Base-by-base conservation (phyloP, 441 rosid genomes). In the Bocquillonia castaneifolia region DNA sequence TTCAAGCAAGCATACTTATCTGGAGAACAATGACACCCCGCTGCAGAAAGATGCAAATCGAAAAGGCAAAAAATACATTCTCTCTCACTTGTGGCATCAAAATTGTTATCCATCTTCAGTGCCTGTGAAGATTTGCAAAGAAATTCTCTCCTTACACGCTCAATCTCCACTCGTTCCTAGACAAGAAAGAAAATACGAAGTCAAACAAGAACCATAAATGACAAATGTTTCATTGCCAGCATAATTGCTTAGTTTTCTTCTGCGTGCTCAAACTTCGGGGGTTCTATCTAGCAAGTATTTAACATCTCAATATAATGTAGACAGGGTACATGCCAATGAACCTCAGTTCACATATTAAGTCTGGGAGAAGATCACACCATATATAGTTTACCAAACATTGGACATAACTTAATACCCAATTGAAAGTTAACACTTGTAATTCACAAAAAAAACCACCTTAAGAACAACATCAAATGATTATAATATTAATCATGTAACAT, bases 11-110 rank as follows among this genome's bases (percentile, higher is more conserved):
- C 85, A 74, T 86, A 92, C 83, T 76, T 92, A 78, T 95, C 97
- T 17, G 97, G 91, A 61, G 96, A 95, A 79, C 99, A 92, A 48
- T 40, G 84, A 76, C 99, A 95, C 67, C 97, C 99, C 22, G 83
- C 97, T 25, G 99, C 99, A 62, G 99, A 95, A n/a, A 92, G 85
- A 79, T 92, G 99, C 85, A 95, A 77, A 84, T 95, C 97, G 61
- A 92, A 95, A 78, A 84, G 84, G 79, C 99, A 95, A 60, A 87
- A 52, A 64, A 81, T 80, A 76, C 99, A 95, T 78, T 95, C 99
- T 76, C 96, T 89, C 84, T 95, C 98, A 31, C 84, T 82, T 55
- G 90, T 76, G 69, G 97, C 90, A 83, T 92, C 99, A 62, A 95
- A 95, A 78, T 82, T 83, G 76, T 81, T 86, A 56, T 86, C 93